Evolutionary conservation across 768 basidiomycete genomes (phyloP).

Genomic region (Kwoniella dejecticola): DNA sequence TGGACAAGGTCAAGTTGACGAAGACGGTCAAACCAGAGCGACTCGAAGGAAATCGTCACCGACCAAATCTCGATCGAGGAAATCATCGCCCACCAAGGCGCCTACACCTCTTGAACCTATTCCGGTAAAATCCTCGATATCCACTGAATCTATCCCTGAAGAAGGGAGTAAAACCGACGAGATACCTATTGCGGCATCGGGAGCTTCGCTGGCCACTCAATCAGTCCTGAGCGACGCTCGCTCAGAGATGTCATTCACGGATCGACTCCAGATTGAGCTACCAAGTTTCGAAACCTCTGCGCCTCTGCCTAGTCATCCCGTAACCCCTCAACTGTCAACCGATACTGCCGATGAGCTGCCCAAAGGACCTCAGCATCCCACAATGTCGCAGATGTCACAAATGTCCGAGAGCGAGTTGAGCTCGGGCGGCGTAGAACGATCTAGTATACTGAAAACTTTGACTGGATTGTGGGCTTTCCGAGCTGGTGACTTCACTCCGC

Average conservation of each 20-base stretch:
- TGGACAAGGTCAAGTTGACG: slow-evolving; percentile 12
- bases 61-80: slow-evolving; percentile 6
- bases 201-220: slow-evolving; percentile 22
- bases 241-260: slow-evolving; percentile 52
- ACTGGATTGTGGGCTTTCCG: slow-evolving; percentile 75
- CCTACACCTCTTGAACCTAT: slow-evolving; percentile 24
- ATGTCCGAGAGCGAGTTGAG: slow-evolving; percentile 58
- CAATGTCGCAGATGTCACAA: slow-evolving; percentile 43
- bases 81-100: slow-evolving; percentile 26
- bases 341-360: slow-evolving; percentile 41
- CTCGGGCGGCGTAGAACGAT: slow-evolving; percentile 64
- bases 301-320: slow-evolving; percentile 54
- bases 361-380: slow-evolving; percentile 5
- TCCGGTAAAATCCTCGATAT: slow-evolving; percentile 7
- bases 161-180: slow-evolving; percentile 1
- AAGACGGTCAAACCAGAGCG: slow-evolving; percentile 7
- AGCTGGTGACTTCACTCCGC: slow-evolving; percentile 61
- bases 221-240: slow-evolving; percentile 42
- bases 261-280: slow-evolving; percentile 53
- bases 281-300: slow-evolving; percentile 55
- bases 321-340: slow-evolving; percentile 44
- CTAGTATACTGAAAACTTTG: slow-evolving; percentile 77
- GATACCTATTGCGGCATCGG: slow-evolving; percentile 36
- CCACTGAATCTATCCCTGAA: neutral
- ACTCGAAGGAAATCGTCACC: slow-evolving; percentile 21